Conservation (phyloP, 345 rosid genomes). For the Acer saccharum region DNA sequence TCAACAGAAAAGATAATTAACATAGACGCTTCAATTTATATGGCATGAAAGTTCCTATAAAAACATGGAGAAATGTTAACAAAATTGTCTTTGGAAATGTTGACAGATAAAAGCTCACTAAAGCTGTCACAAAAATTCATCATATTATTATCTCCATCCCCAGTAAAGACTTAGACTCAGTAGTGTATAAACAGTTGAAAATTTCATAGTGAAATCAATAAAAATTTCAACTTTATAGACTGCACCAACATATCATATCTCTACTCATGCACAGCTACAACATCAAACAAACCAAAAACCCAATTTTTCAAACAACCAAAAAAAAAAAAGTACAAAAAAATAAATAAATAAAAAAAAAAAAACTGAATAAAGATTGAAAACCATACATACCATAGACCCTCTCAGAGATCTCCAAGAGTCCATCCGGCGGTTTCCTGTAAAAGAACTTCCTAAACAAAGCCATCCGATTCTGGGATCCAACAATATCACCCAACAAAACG, state of each 20-base stretch:
- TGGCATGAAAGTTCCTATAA: neutral
- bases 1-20: neutral
- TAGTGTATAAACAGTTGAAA: neutral
- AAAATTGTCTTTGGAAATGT: neutral
- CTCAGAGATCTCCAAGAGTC: slow-evolving; percentile 81
- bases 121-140: neutral
- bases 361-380: neutral
- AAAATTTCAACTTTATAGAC: neutral
- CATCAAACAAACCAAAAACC: neutral
- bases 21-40: neutral
- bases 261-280: neutral
- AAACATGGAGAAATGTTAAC: neutral
- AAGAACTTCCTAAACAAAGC: slow-evolving; percentile 76
- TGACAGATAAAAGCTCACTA: neutral
- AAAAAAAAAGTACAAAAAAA: neutral
- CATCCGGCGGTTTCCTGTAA: slow-evolving; percentile 71
- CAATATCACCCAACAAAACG: slow-evolving; percentile 14
- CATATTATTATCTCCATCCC: neutral
- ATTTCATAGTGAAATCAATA: no score
- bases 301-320: neutral
- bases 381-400: slow-evolving; percentile 70
- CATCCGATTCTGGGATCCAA: slow-evolving; percentile 41
- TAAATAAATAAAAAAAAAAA: neutral
- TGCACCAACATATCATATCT: neutral
- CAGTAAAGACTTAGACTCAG: neutral